Evolutionary conservation across 257 asterid genomes (phyloP).

Genomic region (Echites panduratus): DNA sequence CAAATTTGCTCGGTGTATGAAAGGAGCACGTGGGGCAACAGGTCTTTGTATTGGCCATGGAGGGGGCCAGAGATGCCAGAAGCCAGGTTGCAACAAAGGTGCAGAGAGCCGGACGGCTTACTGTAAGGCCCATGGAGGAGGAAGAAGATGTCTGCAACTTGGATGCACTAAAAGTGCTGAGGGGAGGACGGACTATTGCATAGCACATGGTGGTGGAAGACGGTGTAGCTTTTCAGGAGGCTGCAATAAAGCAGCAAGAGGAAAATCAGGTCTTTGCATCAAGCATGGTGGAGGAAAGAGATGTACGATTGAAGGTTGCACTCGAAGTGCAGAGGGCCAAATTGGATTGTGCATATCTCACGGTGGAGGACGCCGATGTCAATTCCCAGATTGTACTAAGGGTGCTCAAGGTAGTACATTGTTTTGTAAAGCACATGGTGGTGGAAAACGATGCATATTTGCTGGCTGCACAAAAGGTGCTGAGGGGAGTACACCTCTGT

Average conservation of each 20-base stretch:
- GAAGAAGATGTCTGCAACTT: conserved; percentile 60
- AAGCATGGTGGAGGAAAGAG: conserved; percentile 94
- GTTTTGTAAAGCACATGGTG: conserved; percentile 91
- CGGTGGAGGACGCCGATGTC: conserved; percentile 92
- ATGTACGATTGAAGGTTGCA: conserved; percentile 75
- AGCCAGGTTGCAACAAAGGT: conserved; percentile 74
- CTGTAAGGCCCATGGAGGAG: conserved; percentile 93
- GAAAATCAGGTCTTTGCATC: conserved; percentile 87
- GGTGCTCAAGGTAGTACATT: conserved; percentile 89
- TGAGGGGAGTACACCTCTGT: conserved; percentile 85
- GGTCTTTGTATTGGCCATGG: conserved; percentile 89
- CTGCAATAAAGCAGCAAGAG: conserved; percentile 83
- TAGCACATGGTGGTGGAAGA: conserved; percentile 83
- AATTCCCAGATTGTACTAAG: conserved; percentile 40
- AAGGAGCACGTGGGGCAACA: conserved; percentile 86
- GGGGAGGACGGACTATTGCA: conserved; percentile 78
- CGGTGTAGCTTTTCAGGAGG: conserved; percentile 59
- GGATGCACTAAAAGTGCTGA: conserved; percentile 94
- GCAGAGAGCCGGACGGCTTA: conserved; percentile 88
- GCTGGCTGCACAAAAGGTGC: conserved; percentile 89
- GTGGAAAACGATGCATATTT: conserved; percentile 80
- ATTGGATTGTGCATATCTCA: conserved; percentile 86
- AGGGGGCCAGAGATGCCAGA: conserved; percentile 90
- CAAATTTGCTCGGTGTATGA: conserved; percentile 51
- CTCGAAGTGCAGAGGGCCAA: conserved; percentile 87